Evolutionary conservation across 2,329 filamentous ascomycete species (phyloP).

Genomic region (Nigrograna mackinnonii): DNA sequence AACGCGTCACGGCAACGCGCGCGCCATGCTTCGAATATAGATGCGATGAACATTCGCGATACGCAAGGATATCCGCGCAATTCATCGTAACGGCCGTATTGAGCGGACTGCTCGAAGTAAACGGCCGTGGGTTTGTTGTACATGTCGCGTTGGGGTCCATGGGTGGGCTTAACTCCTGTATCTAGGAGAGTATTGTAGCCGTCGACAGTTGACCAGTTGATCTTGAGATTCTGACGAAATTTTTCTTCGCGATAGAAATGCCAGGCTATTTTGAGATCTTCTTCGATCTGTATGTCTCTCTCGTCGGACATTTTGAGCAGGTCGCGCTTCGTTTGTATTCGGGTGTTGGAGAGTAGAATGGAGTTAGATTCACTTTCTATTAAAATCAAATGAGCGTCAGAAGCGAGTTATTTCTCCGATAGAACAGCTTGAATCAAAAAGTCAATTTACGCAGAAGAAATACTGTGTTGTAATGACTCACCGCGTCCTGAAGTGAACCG

Average conservation of each 20-base stretch:
- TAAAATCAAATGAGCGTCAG: no score
- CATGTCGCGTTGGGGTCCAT: neutral
- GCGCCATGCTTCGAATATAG: slow-evolving; percentile 5
- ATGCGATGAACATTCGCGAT: neutral
- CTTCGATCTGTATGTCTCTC: neutral
- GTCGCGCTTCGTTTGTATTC: neutral
- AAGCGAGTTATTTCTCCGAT: no score
- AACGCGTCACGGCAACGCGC: neutral
- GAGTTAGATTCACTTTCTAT: no score
- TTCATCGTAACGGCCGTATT: neutral
- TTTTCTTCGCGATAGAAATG: slow-evolving; percentile 7
- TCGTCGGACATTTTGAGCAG: neutral
- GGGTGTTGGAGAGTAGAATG: no score
- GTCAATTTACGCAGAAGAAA: no score
- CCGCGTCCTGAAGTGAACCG: no score
- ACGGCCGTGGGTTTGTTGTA: slow-evolving; percentile 4
- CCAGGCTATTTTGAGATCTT: slow-evolving; percentile 8
- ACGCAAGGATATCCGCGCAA: slow-evolving; percentile 1
- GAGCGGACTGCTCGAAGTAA: slow-evolving; percentile 2
- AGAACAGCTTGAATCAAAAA: no score
- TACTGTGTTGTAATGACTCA: no score
- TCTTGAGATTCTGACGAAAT: slow-evolving; percentile 4
- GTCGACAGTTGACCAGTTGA: slow-evolving; percentile 2
- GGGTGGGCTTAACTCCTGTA: neutral
- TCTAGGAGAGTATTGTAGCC: slow-evolving; percentile 1